Evolutionary conservation across 176 grass and related monocot genomes (phyloP), one percentile per base, ranked within the genome.

Genomic region (Alopecurus myosuroides): DNA sequence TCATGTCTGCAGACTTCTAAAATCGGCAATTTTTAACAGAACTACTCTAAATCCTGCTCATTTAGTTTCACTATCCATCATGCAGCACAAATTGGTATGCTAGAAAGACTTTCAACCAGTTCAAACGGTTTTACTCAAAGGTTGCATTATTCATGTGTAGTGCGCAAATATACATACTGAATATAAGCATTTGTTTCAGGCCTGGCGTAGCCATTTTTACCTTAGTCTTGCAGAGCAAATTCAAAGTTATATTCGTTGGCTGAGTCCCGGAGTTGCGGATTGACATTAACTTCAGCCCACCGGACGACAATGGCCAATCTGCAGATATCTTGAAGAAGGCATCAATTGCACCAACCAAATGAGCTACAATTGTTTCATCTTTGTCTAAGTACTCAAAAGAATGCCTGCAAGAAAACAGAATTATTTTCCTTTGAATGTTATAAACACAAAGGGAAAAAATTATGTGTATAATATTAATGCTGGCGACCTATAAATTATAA

Each of bases 331-430:
- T 89, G 39, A 98, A 92, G 80, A 83, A 98, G 62, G 89, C 85
- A 90, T 94, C 96, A 58, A 98, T 81, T 11, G 91, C 96, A 46
- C 93, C 85, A 52, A 86, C 93, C 78, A 98, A 62, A 81, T 94
- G 96, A 81, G 88, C 89, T 78, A 86, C 81, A 20, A 98, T 74
- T 52, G 77, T 84, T 68, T 90, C 88, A 81, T 95, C 91, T 82
- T 83, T 90, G 66, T 94, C 89, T 2, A 80, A 85, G 80, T 95
- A 95, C 74, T 94, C 89, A 86, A 95, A 98, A 48, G 93, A 93
- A 76, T 94, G 93, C 75, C 96, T 98, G 91, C 34, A 81, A 85
- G 36, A 85, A 70, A 76, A 73, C 36, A 81, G 3, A 82, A 81
- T 57, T 41, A 53, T 39, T 37, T 79, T 71, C 18, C 19, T 64